A percentile compares a stretch with the other conserved stretches of the same genome.
Evolutionary conservation across 148 eudicot genomes (phyloP).

Genomic region (Agrostemma githago): DNA sequence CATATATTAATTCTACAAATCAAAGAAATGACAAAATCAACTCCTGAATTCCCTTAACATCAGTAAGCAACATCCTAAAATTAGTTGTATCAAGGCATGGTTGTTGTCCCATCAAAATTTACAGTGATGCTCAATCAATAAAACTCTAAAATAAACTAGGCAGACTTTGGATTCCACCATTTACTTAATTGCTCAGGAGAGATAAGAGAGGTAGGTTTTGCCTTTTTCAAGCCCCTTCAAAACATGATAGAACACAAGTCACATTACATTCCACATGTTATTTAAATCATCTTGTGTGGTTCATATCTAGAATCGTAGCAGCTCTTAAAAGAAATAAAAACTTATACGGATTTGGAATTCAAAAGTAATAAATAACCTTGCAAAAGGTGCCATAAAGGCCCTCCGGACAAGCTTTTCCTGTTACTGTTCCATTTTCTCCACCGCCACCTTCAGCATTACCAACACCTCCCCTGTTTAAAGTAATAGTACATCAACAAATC

Average conservation of each 20-base stretch:
- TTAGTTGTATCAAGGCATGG: background rate
- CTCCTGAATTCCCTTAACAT: background rate
- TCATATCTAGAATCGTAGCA: background rate
- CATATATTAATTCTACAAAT: background rate
- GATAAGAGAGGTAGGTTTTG: too few species aligned
- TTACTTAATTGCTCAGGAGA: background rate
- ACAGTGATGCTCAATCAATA: background rate
- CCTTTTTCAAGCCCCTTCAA: background rate
- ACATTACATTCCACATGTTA: too few species aligned
- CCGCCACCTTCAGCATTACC: constrained; percentile 53
- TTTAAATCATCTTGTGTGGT: too few species aligned
- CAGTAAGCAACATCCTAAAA: background rate
- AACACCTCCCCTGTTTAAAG: constrained; percentile 63
- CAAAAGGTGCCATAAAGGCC: constrained; percentile 89
- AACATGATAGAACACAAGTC: too few species aligned
- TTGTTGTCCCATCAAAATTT: background rate
- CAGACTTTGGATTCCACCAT: background rate
- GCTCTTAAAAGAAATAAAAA: background rate
- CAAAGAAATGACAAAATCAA: background rate
- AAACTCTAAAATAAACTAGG: too few species aligned
- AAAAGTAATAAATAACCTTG: constrained; percentile 33
- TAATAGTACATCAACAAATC: constrained; percentile 14
- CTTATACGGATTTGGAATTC: background rate
- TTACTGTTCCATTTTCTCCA: constrained; percentile 79
- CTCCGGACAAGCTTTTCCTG: constrained; percentile 82